Evolutionary conservation across 441 rosid species (phyloP).

Genomic region (Capsella rubella): DNA sequence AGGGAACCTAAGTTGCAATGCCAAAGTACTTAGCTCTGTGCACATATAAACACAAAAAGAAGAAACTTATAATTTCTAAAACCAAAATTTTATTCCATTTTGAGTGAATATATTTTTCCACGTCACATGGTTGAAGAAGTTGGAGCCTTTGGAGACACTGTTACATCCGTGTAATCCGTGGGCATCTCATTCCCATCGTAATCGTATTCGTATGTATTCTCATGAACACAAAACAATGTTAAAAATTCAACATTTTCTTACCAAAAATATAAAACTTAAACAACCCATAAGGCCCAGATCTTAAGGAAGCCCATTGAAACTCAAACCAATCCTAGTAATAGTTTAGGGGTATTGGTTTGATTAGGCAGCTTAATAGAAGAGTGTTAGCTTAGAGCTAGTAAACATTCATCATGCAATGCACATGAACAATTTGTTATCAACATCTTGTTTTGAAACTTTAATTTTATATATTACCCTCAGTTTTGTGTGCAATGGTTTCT

Average conservation of each 20-base stretch:
- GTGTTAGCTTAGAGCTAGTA: too few species aligned
- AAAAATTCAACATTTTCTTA: too few species aligned
- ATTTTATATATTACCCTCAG: not conserved
- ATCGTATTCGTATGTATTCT: too few species aligned
- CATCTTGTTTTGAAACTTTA: not conserved
- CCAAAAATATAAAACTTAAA: too few species aligned
- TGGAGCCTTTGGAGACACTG: slow-evolving; percentile 36
- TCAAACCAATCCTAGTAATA: too few species aligned
- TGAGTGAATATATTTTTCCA: slow-evolving; percentile 13
- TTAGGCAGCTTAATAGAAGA: too few species aligned
- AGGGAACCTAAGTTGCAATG: slow-evolving; percentile 8
- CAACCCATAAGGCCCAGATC: too few species aligned
- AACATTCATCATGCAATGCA: too few species aligned
- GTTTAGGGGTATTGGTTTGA: too few species aligned
- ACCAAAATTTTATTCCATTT: slow-evolving; percentile 4
- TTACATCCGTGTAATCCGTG: slow-evolving; percentile 29
- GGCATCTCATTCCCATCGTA: slow-evolving; percentile 32
- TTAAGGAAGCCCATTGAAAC: too few species aligned
- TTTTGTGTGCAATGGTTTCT: not conserved
- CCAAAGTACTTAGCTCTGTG: slow-evolving; percentile 18
- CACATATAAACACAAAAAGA: slow-evolving; percentile 41
- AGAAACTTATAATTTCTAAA: slow-evolving; percentile 8
- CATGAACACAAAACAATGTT: too few species aligned
- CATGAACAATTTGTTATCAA: not conserved
- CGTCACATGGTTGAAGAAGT: not conserved